Conservation (phyloP, 352 stramenopile genomes). For the Globisporangium cylindrosporum region DNA sequence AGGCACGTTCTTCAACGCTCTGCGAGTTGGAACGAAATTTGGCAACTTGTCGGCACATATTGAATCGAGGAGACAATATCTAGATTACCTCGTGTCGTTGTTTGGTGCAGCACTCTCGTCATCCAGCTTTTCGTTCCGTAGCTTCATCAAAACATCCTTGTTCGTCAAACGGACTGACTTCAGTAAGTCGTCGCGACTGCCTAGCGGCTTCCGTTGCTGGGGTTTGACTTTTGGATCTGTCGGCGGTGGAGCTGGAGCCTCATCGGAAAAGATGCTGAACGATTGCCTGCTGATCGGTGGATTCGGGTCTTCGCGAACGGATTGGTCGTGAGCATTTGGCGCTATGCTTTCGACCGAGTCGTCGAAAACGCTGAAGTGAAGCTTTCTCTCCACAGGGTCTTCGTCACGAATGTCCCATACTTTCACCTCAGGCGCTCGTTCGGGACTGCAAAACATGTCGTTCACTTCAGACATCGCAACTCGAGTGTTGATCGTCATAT, state of each 20-base stretch:
- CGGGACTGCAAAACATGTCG: slow-evolving; percentile 84
- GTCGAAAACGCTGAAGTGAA: slow-evolving; percentile 84
- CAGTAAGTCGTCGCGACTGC: slow-evolving; percentile 65
- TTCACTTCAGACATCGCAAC: slow-evolving; percentile 84
- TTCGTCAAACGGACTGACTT: slow-evolving; percentile 59
- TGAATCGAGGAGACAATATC: not conserved
- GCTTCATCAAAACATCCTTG: slow-evolving; percentile 73
- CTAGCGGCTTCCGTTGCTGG: slow-evolving; percentile 60
- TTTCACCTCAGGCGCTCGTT: slow-evolving; percentile 35
- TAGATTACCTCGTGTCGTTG: slow-evolving; percentile 35
- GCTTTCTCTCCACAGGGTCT: slow-evolving; percentile 74
- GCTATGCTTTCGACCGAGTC: slow-evolving; percentile 72
- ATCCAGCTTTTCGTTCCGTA: slow-evolving; percentile 19
- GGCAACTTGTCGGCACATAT: slow-evolving; percentile 10
- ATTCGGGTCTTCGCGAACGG: slow-evolving; percentile 36
- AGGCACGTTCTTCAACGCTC: slow-evolving; percentile 28
- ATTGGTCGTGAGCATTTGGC: slow-evolving; percentile 48
- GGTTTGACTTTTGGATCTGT: slow-evolving; percentile 29
- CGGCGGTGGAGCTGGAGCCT: slow-evolving; percentile 23
- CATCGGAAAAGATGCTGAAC: slow-evolving; percentile 54
- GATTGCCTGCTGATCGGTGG: slow-evolving; percentile 35
- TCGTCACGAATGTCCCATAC: slow-evolving; percentile 51
- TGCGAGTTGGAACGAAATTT: slow-evolving; percentile 23
- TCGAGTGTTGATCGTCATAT: slow-evolving; percentile 88
- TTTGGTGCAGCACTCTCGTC: slow-evolving; percentile 16